These are phyloP conservation scores for Ophiocytium majus DNA, from an alignment of 352 stramenopile genomes.

Conservation along the genomic window DNA sequence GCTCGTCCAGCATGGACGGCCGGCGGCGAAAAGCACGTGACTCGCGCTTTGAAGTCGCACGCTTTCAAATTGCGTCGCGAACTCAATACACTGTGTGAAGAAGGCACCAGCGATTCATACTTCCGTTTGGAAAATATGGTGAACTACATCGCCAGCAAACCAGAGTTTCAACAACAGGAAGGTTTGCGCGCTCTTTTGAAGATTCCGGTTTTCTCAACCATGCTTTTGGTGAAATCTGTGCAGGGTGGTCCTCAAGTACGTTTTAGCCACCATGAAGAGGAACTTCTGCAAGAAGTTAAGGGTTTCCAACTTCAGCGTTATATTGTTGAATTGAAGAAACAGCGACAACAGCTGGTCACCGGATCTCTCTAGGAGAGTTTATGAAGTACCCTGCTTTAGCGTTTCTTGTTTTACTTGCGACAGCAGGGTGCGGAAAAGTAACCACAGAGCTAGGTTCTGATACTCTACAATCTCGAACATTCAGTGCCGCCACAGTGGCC, in stretches of 20 bases:
- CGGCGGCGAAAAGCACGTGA: too few species aligned
- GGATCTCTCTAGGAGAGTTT: not conserved
- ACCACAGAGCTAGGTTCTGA: too few species aligned
- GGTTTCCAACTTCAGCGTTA: not conserved
- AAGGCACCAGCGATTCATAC: not conserved
- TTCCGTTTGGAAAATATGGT: not conserved
- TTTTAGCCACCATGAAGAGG: not conserved
- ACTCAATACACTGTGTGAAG: constrained; percentile 4
- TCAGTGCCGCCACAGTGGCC: too few species aligned
- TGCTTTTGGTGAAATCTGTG: not conserved
- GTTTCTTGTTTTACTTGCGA: not conserved
- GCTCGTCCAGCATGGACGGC: not conserved
- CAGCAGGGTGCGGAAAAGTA: not conserved
- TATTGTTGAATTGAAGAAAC: not conserved
- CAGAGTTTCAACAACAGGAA: not conserved
- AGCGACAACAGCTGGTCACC: not conserved
- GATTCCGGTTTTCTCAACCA: not conserved
- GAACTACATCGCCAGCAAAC: not conserved
- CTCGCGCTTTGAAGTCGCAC: too few species aligned
- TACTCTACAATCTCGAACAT: too few species aligned
- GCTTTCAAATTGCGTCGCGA: not conserved
- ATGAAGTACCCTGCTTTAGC: not conserved
- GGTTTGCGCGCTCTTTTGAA: not conserved
- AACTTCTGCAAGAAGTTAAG: not conserved
- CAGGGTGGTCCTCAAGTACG: not conserved